Evolutionary conservation across 106 monocot species (phyloP).

Genomic region (Apostasia ramifera): DNA sequence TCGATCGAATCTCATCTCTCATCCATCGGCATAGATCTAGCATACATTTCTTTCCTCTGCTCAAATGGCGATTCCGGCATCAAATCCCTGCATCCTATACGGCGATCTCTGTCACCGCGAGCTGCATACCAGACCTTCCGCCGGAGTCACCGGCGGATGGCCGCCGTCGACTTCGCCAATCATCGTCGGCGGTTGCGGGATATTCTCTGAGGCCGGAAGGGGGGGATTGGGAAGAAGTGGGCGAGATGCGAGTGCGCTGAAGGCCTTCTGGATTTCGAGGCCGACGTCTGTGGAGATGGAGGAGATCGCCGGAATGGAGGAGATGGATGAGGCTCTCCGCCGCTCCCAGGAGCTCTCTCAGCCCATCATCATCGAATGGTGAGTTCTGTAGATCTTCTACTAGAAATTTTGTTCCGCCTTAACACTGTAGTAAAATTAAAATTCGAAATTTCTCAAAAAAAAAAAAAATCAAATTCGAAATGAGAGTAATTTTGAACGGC

Average conservation of each 20-base stretch:
- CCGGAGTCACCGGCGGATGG: not conserved
- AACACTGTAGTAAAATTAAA: too few species aligned
- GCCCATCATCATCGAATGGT: slow-evolving; percentile 80
- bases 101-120: not conserved
- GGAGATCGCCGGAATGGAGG: slow-evolving; percentile 40
- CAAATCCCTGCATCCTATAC: slow-evolving; percentile 1
- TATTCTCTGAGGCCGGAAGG: too few species aligned
- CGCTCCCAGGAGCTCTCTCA: slow-evolving; percentile 37
- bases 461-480: not conserved
- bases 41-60: too few species aligned
- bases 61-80: not conserved
- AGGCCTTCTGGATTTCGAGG: slow-evolving; percentile 5
- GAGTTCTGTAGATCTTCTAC: not conserved
- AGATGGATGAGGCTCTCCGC: slow-evolving; percentile 52
- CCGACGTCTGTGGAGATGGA: slow-evolving; percentile 43
- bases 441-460: not conserved
- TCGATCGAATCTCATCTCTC: too few species aligned
- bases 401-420: too few species aligned
- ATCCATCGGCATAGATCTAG: too few species aligned
- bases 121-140: not conserved
- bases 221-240: not conserved
- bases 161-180: not conserved
- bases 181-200: too few species aligned
- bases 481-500: too few species aligned
- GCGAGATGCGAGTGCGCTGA: not conserved